A percentile compares a stretch with the other conserved stretches of the same genome.
Evolutionary conservation across 2,329 filamentous ascomycete species (phyloP).

Genomic region (Akanthomyces lecanii): DNA sequence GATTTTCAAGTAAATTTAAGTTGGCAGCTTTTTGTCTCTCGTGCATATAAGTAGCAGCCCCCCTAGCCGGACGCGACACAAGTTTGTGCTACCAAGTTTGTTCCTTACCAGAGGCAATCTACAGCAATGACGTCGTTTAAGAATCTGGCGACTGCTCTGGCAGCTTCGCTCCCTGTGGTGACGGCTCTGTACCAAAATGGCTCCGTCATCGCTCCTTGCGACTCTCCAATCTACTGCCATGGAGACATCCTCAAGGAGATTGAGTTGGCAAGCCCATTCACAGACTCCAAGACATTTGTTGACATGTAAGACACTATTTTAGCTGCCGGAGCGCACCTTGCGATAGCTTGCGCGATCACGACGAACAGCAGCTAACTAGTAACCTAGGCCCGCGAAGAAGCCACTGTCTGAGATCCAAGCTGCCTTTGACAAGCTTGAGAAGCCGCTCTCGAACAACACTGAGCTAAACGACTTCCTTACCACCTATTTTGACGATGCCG

Average conservation of each 20-base stretch:
- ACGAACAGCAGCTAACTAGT: constrained; percentile 13
- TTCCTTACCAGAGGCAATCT: neutral
- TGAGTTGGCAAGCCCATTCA: constrained; percentile 59
- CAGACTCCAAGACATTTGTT: constrained; percentile 67
- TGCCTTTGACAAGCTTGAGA: constrained; percentile 55
- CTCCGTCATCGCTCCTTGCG: constrained; percentile 58
- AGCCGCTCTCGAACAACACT: constrained; percentile 60
- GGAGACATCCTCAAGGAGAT: constrained; percentile 60
- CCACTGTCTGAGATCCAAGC: constrained; percentile 57
- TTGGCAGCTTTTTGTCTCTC: neutral
- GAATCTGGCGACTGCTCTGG: constrained; percentile 26
- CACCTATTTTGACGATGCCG: constrained; percentile 60
- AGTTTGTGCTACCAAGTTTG: neutral
- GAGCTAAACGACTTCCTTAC: constrained; percentile 58
- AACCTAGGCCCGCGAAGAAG: constrained; percentile 51
- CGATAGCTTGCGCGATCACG: constrained; percentile 16
- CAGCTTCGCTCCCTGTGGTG: constrained; percentile 26
- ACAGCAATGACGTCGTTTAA: constrained; percentile 26
- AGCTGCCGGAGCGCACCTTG: neutral
- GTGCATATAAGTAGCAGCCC: constrained; percentile 6
- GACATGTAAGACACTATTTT: constrained; percentile 49
- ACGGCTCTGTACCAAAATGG: constrained; percentile 57
- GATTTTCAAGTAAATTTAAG: neutral
- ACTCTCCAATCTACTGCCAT: constrained; percentile 64
- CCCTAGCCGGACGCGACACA: neutral